Conservation (phyloP, 2,329 filamentous ascomycete species). For the Pestalotiopsis sp. region DNA sequence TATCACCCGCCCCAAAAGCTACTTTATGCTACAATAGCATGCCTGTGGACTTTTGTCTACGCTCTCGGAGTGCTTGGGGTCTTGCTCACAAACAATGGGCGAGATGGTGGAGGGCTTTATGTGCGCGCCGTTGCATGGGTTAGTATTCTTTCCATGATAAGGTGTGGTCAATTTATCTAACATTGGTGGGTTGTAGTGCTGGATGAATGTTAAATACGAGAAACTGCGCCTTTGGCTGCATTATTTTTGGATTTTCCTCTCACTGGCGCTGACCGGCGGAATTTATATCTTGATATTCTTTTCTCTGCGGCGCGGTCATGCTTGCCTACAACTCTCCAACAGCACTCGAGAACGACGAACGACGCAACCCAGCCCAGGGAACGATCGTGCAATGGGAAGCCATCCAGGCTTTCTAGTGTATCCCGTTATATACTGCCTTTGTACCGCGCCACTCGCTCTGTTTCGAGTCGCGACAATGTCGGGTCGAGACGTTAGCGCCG, state of each 20-base stretch:
- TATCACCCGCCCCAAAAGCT: slow-evolving; percentile 49
- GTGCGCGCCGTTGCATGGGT: slow-evolving; percentile 53
- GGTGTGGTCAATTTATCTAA: neutral
- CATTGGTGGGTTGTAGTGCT: slow-evolving; percentile 45
- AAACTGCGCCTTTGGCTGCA: slow-evolving; percentile 57
- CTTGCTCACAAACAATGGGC: slow-evolving; percentile 42
- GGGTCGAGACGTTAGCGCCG: slow-evolving; percentile 47
- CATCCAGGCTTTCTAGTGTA: slow-evolving; percentile 64
- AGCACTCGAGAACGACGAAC: too few species aligned
- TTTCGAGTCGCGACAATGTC: slow-evolving; percentile 65
- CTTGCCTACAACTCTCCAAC: neutral
- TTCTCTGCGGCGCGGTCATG: slow-evolving; percentile 23
- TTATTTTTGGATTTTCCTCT: slow-evolving; percentile 62
- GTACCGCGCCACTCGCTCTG: slow-evolving; percentile 65
- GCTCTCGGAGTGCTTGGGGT: slow-evolving; percentile 54
- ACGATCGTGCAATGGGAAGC: slow-evolving; percentile 16
- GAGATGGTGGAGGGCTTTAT: slow-evolving; percentile 48
- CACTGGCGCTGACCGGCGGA: slow-evolving; percentile 32
- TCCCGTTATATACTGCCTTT: slow-evolving; percentile 68
- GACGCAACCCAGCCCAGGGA: neutral
- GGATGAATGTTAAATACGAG: slow-evolving; percentile 55
- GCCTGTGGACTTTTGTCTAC: slow-evolving; percentile 61
- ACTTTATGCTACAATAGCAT: slow-evolving; percentile 49
- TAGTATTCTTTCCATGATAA: neutral
- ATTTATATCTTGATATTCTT: slow-evolving; percentile 39